phyloP scores from a whole-genome alignment of 305 asterid genomes.

The Withania somnifera region DNA sequence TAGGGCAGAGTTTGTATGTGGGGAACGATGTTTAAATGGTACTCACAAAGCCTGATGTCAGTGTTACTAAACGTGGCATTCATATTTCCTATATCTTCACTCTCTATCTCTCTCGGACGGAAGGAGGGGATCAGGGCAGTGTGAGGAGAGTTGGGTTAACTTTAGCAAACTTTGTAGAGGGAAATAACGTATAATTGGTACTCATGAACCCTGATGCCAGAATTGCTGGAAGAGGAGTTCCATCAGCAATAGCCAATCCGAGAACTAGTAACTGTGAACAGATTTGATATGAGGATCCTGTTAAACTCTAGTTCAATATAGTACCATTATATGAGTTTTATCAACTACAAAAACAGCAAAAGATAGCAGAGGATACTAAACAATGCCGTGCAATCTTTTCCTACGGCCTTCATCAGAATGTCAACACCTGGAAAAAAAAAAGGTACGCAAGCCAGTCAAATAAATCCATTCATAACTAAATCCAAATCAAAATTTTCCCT shows the following conservation, averaged over 20 bases:
- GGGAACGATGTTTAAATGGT: background rate
- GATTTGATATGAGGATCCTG: background rate
- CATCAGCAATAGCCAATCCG: background rate
- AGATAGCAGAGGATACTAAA: constrained; percentile 67
- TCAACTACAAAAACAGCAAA: background rate
- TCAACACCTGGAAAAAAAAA: constrained; percentile 57
- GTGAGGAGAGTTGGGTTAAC: background rate
- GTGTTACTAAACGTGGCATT: background rate
- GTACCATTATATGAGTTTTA: background rate
- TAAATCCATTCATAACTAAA: background rate
- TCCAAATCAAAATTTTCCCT: background rate
- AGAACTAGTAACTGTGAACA: background rate
- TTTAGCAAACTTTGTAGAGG: background rate
- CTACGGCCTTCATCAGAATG: constrained; percentile 79
- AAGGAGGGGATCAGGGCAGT: background rate
- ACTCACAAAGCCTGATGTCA: background rate
- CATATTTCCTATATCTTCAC: background rate
- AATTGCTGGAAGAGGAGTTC: background rate
- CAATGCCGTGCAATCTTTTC: constrained; percentile 87
- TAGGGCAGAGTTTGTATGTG: background rate
- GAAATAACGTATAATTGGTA: background rate
- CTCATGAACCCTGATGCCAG: background rate
- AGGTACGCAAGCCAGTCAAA: background rate
- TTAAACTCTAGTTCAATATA: background rate
- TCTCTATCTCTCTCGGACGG: background rate